Conservation (phyloP, 192 early-diverging fungal species). For the Obelidium mucronatum region DNA sequence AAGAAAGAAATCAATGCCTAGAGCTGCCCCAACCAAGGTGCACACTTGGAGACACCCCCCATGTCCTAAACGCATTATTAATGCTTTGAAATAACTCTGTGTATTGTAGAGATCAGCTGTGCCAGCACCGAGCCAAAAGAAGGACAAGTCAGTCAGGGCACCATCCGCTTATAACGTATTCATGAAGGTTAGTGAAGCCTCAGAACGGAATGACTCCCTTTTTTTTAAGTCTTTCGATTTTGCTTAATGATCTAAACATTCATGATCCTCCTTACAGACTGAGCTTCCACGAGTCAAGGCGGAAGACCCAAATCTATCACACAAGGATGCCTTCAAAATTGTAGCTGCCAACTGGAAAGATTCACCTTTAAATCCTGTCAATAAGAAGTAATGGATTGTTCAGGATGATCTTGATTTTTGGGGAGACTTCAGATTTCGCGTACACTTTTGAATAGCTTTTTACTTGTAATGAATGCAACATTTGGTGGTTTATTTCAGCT, state of each 20-base stretch:
- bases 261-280: conserved; percentile 25
- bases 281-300: conserved; percentile 50
- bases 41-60: too few relatives aligned
- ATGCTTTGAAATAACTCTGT: too few relatives aligned
- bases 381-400: conserved; percentile 6
- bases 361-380: conserved; percentile 37
- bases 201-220: too few relatives aligned
- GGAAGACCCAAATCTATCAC: conserved; percentile 43
- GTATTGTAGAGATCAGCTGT: too few relatives aligned
- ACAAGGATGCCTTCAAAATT: conserved; percentile 58
- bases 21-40: too few relatives aligned
- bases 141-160: conserved; percentile 27
- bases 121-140: conserved; percentile 13
- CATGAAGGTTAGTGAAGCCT: conserved; percentile 47
- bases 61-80: too few relatives aligned
- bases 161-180: conserved; percentile 50
- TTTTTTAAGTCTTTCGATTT: conserved; percentile 2
- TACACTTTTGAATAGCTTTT: too few relatives aligned
- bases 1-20: too few relatives aligned
- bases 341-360: conserved; percentile 51
- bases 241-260: neutral
- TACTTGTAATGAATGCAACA: too few relatives aligned
- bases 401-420: neutral
- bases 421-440: neutral
- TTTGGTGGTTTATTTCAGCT: neutral